phyloP scores from a whole-genome alignment of 2,329 filamentous ascomycete genomes.

The Cryphonectria carpinicola region DNA sequence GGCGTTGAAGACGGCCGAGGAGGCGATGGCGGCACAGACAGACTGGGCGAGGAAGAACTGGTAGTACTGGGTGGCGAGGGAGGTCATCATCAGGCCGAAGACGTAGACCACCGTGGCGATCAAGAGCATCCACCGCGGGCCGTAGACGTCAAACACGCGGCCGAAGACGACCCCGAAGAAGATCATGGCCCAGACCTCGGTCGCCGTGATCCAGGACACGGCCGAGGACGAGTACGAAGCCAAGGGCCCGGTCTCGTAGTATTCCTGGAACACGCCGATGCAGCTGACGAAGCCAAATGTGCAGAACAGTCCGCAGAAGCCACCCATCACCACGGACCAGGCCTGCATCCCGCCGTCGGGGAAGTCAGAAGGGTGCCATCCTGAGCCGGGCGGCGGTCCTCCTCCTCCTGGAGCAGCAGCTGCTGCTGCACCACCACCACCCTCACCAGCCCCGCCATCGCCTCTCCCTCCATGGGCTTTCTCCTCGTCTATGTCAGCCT shows the following conservation, averaged over 20 bases:
- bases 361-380: slow-evolving; percentile 48
- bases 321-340: slow-evolving; percentile 52
- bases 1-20: slow-evolving; percentile 42
- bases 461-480: slow-evolving; percentile 31
- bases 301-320: slow-evolving; percentile 42
- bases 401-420: not conserved
- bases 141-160: slow-evolving; percentile 58
- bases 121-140: slow-evolving; percentile 58
- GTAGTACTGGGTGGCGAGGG: slow-evolving; percentile 47
- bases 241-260: slow-evolving; percentile 56
- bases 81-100: slow-evolving; percentile 65
- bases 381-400: slow-evolving; percentile 32
- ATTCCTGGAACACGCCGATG: slow-evolving; percentile 59
- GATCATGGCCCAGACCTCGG: slow-evolving; percentile 51
- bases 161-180: slow-evolving; percentile 52
- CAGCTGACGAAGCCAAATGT: slow-evolving; percentile 46
- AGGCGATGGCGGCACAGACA: slow-evolving; percentile 39
- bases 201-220: slow-evolving; percentile 61
- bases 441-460: not conserved
- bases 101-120: slow-evolving; percentile 57
- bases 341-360: slow-evolving; percentile 57
- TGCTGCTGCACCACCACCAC: not conserved
- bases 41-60: slow-evolving; percentile 46
- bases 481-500: slow-evolving; percentile 40
- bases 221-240: slow-evolving; percentile 50